Base-by-base conservation (phyloP, 1,284 basidiomycete species). In the Malassezia sympodialis region DNA sequence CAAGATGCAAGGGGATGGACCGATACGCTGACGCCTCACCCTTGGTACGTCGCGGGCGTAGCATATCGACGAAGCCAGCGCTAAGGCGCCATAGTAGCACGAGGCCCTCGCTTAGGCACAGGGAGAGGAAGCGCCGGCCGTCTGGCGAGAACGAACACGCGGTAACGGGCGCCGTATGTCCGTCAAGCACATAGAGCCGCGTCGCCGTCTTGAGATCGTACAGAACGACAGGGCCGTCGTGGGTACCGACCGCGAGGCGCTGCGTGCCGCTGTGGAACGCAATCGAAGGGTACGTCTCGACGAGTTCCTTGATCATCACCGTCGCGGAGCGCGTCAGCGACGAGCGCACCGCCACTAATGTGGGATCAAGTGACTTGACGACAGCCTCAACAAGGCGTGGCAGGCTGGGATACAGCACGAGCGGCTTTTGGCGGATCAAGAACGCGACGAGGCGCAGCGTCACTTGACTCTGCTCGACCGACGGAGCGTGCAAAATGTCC, bases 121-220 rank as follows among this genome's bases (percentile, higher is more conserved):
- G 78, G 0, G 90, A 93, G 21, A 94, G 84, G 12, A 98, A 79
- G 15, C 94, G 79, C 17, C 90, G 79, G 0, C 94, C 93, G 69
- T 98, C 94, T 0, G 89, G 86, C 2, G 89, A 90, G 75, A 96
- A 96, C 39, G 60, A 56, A 24, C 59, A 60, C 3, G 59, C 66
- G 11, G 59, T 59, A 0, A 67, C 54, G 0, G 57, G 48, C 5
- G 50, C 49, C 14, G 57, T 44, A 42, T 96, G 91, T 0, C 88
- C 86, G 67, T 96, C 91, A 8, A 98, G 82, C 0, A 98, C 88
- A 71, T 96, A 96, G 7, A 98, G 79, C 11, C 93, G 82, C 2
- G 88, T 96, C 0, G 90, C 90, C 0, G 90, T 90, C 76, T 96
- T 96, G 49, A 98, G 80, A 70, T 98, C 94, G 75, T 96, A 96